Conservation (phyloP, 1,284 basidiomycete genomes). For the Puccinia triticina region DNA sequence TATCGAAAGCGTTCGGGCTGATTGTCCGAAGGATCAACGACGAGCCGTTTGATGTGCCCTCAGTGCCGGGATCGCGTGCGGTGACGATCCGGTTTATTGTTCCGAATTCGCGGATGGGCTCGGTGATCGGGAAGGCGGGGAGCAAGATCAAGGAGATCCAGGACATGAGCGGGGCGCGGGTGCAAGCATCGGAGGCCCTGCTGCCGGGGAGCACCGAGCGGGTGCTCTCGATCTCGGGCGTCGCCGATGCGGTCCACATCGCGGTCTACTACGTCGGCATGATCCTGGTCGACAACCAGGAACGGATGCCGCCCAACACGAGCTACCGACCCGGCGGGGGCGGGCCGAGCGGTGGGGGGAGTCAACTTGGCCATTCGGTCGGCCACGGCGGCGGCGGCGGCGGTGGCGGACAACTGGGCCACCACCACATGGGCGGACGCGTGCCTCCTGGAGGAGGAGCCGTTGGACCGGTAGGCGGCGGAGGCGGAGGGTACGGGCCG, state of each 20-base stretch:
- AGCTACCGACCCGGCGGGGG: conserved; percentile 53
- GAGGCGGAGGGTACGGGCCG: conserved; percentile 49
- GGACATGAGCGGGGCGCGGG: conserved; percentile 90
- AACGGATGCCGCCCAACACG: conserved; percentile 72
- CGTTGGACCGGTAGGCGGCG: conserved; percentile 23
- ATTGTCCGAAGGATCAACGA: conserved; percentile 99
- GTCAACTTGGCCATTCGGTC: conserved; percentile 33
- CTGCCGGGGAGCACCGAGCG: conserved; percentile 99
- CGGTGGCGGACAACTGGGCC: conserved; percentile 55
- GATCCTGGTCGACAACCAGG: conserved; percentile 92
- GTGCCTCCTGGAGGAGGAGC: not conserved
- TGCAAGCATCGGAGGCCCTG: conserved; percentile 98
- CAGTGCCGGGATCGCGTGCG: conserved; percentile 93
- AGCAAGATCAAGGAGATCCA: conserved; percentile 99
- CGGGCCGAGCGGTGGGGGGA: conserved; percentile 58
- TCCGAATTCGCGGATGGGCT: conserved; percentile 98
- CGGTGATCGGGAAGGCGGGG: conserved; percentile 95
- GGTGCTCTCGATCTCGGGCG: conserved; percentile 93
- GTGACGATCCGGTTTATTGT: conserved; percentile 99
- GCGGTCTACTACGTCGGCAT: conserved; percentile 99
- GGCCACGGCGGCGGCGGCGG: conserved; percentile 38
- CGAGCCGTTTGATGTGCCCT: conserved; percentile 96
- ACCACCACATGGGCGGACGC: conserved; percentile 52
- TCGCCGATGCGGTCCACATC: conserved; percentile 99
- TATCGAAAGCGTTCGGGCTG: conserved; percentile 98